Percentiles rank a stretch among this genome's conserved stretches.
These are phyloP conservation scores for Fusarium redolens DNA, from an alignment of 2,329 filamentous ascomycete species.

Conservation along the genomic window DNA sequence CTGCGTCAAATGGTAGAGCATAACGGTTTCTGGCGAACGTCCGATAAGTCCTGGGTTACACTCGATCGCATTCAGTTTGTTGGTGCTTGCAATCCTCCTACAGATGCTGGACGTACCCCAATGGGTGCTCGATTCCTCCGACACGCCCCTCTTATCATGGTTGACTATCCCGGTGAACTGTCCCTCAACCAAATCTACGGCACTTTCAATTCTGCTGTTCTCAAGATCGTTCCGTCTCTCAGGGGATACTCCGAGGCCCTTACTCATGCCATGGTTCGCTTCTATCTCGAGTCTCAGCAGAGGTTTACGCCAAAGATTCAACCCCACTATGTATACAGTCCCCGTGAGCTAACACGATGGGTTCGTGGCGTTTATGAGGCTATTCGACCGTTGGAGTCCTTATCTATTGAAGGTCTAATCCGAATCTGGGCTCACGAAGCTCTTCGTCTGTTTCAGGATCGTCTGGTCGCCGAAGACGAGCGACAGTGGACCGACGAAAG, in stretches of 20 bases:
- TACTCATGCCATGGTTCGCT: slow-evolving; percentile 96
- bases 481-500: slow-evolving; percentile 93
- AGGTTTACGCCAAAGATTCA: slow-evolving; percentile 97
- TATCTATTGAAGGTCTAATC: slow-evolving; percentile 90
- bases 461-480: slow-evolving; percentile 93
- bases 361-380: slow-evolving; percentile 97
- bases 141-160: slow-evolving; percentile 99
- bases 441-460: slow-evolving; percentile 94
- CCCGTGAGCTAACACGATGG: slow-evolving; percentile 97
- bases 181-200: slow-evolving; percentile 98
- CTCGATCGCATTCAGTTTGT: slow-evolving; percentile 99
- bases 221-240: slow-evolving; percentile 96
- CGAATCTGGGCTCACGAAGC: slow-evolving; percentile 99
- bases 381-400: slow-evolving; percentile 87
- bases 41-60: slow-evolving; percentile 97
- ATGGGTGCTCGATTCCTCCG: slow-evolving; percentile 94
- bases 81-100: slow-evolving; percentile 97
- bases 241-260: slow-evolving; percentile 94
- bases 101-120: slow-evolving; percentile 94
- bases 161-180: slow-evolving; percentile 96
- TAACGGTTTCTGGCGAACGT: slow-evolving; percentile 98
- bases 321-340: slow-evolving; percentile 98
- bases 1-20: slow-evolving; percentile 97
- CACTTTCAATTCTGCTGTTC: slow-evolving; percentile 94
- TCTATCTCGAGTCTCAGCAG: slow-evolving; percentile 94